These are phyloP conservation scores for Hericium coralloides DNA, from an alignment of 768 basidiomycete genomes.

Conservation along the genomic window DNA sequence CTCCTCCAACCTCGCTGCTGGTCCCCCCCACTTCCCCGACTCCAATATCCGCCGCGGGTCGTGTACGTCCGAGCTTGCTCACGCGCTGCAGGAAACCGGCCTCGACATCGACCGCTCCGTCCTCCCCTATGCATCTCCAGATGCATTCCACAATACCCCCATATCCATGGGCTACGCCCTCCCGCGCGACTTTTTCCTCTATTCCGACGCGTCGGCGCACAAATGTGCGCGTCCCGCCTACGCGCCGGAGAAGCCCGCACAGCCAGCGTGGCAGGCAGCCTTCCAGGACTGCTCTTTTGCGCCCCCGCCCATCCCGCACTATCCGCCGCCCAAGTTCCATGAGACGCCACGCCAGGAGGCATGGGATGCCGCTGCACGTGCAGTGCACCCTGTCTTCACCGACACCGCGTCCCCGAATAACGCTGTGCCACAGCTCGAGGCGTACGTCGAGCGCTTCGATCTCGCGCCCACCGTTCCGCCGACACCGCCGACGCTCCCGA, in stretches of 20 bases:
- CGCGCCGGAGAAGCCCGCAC: not conserved
- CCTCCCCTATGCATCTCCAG: not conserved
- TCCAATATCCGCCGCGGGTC: not conserved
- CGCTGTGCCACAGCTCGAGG: too few species aligned
- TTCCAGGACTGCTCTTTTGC: too few species aligned
- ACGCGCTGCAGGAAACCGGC: not conserved
- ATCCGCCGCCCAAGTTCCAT: too few species aligned
- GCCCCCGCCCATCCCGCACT: too few species aligned
- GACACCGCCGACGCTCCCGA: too few species aligned
- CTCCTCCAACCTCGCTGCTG: not conserved
- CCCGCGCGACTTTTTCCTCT: not conserved
- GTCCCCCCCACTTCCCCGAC: not conserved
- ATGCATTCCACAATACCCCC: not conserved
- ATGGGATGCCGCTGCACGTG: too few species aligned
- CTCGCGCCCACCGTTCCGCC: too few species aligned
- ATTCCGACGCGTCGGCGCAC: not conserved
- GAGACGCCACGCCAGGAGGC: too few species aligned
- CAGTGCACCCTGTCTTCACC: too few species aligned
- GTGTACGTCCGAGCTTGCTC: not conserved
- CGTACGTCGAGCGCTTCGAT: too few species aligned
- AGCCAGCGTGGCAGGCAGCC: not conserved
- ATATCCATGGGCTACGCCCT: not conserved
- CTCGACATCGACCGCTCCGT: not conserved
- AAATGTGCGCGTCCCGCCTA: not conserved
- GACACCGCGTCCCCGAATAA: too few species aligned